Evolutionary conservation across 768 basidiomycete species (phyloP), one percentile per base, ranked within the genome.

Genomic region (Serendipita vermifera): DNA sequence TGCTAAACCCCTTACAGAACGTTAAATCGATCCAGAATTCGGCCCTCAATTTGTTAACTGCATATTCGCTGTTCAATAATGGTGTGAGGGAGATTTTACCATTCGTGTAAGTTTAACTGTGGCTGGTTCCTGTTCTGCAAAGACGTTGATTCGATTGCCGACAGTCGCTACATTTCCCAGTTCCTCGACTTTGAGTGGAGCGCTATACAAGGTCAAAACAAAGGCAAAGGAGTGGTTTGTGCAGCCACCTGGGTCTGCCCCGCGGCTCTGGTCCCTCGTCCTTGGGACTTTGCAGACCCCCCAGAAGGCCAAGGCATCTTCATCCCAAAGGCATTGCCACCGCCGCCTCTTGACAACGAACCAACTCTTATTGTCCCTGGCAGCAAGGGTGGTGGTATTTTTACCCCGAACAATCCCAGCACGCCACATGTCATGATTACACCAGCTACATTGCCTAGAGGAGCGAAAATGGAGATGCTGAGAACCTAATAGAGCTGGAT

Each of bases 61-160:
- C 82, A 0, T 65, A 89, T 9, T 73, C 86, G 0, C 46, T 87
- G 17, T 69, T 87, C 48, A 79, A 79, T 60, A 79, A 81, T 57
- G 90, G 87, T 22, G 81, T 84, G 31, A 79, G 84, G 39, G 89
- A 92, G 66, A 79, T 91, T 39, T 71, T 91, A 2, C 89, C 89
- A 0, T 87, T 89, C 65, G 73, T 88, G 46, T 51, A 22, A 15
- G 46, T 51, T 7, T 5, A n/a, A n/a, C n/a, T n/a, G 7, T 20
- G 26, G 9, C 15, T 41, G 27, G 7, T n/a, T 26, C 17, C 11
- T 51, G 9, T 51, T 22, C 26, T 26, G 9, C 5, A 26, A 51
- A 15, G 46, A 51, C 5, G 35, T 26, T 27, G 11, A 51, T 31
- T 51, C 46, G 9, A n/a, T n/a, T n/a, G n/a, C 32, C 46, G n/a